phyloP scores from a whole-genome alignment of 1,284 basidiomycete genomes.

The Fomitopsis pinicola region DNA sequence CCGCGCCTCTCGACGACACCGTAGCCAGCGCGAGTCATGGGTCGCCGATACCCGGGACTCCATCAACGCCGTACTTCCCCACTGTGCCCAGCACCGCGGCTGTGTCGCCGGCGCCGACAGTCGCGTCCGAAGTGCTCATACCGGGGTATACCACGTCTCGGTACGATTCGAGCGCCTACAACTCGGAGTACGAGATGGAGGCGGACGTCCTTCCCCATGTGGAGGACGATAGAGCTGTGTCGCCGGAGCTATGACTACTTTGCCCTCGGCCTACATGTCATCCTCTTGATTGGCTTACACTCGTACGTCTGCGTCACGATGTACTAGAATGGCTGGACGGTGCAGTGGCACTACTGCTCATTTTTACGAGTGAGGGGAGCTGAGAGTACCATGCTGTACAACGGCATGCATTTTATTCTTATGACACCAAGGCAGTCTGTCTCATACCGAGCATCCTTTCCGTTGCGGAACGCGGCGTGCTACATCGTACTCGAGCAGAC shows the following conservation, averaged over 20 bases:
- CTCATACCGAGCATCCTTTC: too few relatives aligned
- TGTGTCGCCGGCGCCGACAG: conserved; percentile 46
- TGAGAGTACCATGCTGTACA: too few relatives aligned
- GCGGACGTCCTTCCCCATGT: conserved; percentile 15
- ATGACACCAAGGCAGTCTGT: too few relatives aligned
- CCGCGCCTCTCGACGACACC: conserved; percentile 10
- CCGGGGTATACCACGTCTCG: conserved; percentile 16
- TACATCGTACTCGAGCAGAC: too few relatives aligned
- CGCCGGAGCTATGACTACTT: background rate
- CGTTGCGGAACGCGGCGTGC: too few relatives aligned
- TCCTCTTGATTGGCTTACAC: too few relatives aligned
- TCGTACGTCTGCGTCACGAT: too few relatives aligned
- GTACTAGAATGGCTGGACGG: too few relatives aligned
- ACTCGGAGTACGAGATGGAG: conserved; percentile 28
- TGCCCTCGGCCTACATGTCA: too few relatives aligned
- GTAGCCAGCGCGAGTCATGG: background rate
- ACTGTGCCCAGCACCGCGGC: background rate
- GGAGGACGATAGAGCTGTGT: conserved; percentile 11
- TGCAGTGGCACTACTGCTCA: too few relatives aligned
- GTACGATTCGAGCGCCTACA: conserved; percentile 28
- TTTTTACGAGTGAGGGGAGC: too few relatives aligned
- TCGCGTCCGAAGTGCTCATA: conserved; percentile 37
- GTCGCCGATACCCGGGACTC: conserved; percentile 9
- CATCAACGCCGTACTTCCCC: conserved; percentile 9
- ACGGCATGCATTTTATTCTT: too few relatives aligned